Evolutionary conservation across 2,329 filamentous ascomycete species (phyloP), one percentile per base, ranked within the genome.

Genomic region (Magnaporthiopsis poae): DNA sequence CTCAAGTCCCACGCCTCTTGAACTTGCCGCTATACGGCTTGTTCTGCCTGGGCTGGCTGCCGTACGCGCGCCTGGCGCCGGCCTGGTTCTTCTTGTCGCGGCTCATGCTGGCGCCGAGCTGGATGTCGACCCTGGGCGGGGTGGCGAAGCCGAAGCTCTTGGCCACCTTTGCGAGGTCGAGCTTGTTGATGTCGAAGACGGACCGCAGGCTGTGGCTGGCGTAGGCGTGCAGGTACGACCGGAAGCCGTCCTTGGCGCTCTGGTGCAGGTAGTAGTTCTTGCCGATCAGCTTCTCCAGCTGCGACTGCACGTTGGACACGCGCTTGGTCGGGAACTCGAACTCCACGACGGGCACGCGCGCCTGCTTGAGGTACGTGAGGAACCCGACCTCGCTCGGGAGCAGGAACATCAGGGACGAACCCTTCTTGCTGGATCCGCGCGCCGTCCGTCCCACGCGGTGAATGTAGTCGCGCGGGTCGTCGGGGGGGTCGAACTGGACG

Each of bases 231-330:
- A 99, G 84, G 76, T 99, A 99, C 27, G 90, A 91, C 68, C 91
- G 86, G 80, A 95, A 96, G 4, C 91, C 87, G 69, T 89, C 87
- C 79, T 89, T 89, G 69, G 87, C 87, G 72, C 82, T 86, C 85
- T 96, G 95, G 81, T 97, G 95, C 67, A 99, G 84, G 77, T 97
- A 97, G 81, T 98, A 98, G 79, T 99, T 98, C 77, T 95, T 90
- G 36, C 86, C 87, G 73, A 99, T 96, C 71, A 98, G 85, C 79
- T 94, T 95, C 83, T 98, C 94, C 12, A 98, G 86, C 78, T 97
- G 92, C 73, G 90, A 87, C 80, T 96, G 89, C 71, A 96, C 88
- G 74, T 96, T 95, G 73, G 94, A 82, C 70, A 99, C 91, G 83
- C 96, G 96, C 80, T 91, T 93, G 67, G 87, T 82, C 1, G 94